These are phyloP conservation scores for Hysterangium stoloniferum DNA, from an alignment of 768 basidiomycete genomes.

Conservation along the genomic window DNA sequence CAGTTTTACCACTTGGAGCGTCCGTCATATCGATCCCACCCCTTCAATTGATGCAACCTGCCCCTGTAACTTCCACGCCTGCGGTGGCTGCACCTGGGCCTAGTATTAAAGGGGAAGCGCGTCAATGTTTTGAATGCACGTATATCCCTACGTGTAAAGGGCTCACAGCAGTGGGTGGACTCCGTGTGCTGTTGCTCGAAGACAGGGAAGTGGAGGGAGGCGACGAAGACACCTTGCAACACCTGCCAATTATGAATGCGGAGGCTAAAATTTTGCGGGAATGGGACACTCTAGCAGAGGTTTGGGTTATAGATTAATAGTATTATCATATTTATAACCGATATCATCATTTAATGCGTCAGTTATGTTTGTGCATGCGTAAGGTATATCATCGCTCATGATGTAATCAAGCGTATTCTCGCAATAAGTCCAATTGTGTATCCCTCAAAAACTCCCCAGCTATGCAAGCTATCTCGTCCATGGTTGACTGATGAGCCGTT, in stretches of 20 bases:
- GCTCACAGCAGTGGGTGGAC: slow-evolving; percentile 56
- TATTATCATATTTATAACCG: no score
- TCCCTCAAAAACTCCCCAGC: no score
- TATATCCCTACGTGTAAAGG: slow-evolving; percentile 55
- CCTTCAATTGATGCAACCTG: slow-evolving; percentile 27
- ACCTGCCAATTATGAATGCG: slow-evolving; percentile 15
- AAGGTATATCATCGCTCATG: no score
- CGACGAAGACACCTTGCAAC: slow-evolving; percentile 17
- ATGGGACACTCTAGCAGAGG: slow-evolving; percentile 63
- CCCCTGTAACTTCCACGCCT: slow-evolving; percentile 9
- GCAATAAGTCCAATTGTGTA: no score
- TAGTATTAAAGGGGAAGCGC: slow-evolving; percentile 28
- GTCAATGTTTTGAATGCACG: slow-evolving; percentile 54
- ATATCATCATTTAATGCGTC: not conserved
- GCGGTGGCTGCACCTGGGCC: slow-evolving; percentile 5
- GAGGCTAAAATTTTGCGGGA: slow-evolving; percentile 53
- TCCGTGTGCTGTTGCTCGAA: slow-evolving; percentile 59
- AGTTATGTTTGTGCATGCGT: no score
- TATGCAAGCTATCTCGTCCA: slow-evolving; percentile 43
- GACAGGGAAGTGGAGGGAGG: slow-evolving; percentile 39
- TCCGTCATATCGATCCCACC: slow-evolving; percentile 42
- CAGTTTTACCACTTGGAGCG: slow-evolving; percentile 41
- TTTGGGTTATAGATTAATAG: slow-evolving; percentile 45
- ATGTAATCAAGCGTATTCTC: no score
- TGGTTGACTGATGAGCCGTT: slow-evolving; percentile 85